Percentiles rank a stretch among this genome's conserved stretches.
Evolutionary conservation across 2,329 filamentous ascomycete genomes (phyloP).

Genomic region (Thielaviopsis punctulata): DNA sequence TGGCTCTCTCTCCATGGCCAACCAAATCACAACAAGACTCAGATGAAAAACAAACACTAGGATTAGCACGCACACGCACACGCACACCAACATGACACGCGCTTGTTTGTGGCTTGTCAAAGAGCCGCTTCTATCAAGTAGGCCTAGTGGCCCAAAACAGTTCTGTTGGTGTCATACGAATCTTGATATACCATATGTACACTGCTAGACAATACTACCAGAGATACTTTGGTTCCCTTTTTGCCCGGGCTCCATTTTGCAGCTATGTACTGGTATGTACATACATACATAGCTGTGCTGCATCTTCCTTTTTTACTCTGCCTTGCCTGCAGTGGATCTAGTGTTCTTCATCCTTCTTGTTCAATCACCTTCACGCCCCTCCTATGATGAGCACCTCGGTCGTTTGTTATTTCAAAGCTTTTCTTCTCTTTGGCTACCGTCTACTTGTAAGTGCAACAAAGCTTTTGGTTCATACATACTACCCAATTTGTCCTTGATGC

Average conservation of each 20-base stretch:
- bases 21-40: neutral
- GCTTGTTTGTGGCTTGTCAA: neutral
- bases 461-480: too few species aligned
- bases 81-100: neutral
- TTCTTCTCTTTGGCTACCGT: too few species aligned
- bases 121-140: neutral
- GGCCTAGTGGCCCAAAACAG: neutral
- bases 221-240: too few species aligned
- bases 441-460: too few species aligned
- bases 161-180: neutral
- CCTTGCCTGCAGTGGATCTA: neutral
- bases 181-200: neutral
- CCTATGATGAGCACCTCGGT: too few species aligned
- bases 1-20: neutral
- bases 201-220: neutral
- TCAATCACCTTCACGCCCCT: too few species aligned
- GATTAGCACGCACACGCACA: neutral
- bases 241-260: too few species aligned
- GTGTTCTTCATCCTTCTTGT: too few species aligned
- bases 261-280: too few species aligned
- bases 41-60: too few species aligned
- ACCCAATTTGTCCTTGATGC: too few species aligned
- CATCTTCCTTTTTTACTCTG: neutral
- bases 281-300: neutral
- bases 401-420: too few species aligned